Conservation (phyloP, 352 stramenopile species). For the Pythium myriotylum region DNA sequence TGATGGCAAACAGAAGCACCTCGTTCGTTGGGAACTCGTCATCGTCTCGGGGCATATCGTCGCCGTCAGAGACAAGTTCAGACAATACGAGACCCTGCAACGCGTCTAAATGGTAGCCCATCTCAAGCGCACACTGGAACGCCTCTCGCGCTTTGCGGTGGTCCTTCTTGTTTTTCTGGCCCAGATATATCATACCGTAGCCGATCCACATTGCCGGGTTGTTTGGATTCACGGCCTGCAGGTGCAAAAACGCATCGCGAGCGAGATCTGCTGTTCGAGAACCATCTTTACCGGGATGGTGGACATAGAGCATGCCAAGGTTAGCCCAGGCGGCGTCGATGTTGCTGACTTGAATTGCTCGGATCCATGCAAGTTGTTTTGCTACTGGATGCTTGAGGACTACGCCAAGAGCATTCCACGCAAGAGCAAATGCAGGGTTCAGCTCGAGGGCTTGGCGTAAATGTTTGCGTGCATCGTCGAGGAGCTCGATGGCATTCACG, state of each 20-base stretch:
- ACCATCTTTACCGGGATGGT: conserved; percentile 17
- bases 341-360: conserved; percentile 62
- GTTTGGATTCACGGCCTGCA: conserved; percentile 81
- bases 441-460: conserved; percentile 32
- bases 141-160: conserved; percentile 61
- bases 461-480: conserved; percentile 39
- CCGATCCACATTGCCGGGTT: conserved; percentile 88
- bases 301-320: conserved; percentile 82
- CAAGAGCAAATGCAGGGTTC: conserved; percentile 50
- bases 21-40: conserved; percentile 22
- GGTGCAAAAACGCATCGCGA: conserved; percentile 77
- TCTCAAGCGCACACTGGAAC: conserved; percentile 79
- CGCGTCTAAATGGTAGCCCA: conserved; percentile 73
- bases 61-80: conserved; percentile 31
- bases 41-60: conserved; percentile 12
- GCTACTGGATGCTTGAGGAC: conserved; percentile 59
- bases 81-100: conserved; percentile 56
- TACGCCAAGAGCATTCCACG: conserved; percentile 81
- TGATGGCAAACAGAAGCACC: conserved; percentile 56
- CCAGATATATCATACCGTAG: conserved; percentile 75
- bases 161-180: conserved; percentile 38
- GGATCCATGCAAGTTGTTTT: conserved; percentile 84
- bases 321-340: conserved; percentile 82
- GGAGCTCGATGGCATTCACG: conserved; percentile 34
- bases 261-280: conserved; percentile 42